phyloP scores from a whole-genome alignment of 106 monocot species.

The Phalaenopsis aphrodite region DNA sequence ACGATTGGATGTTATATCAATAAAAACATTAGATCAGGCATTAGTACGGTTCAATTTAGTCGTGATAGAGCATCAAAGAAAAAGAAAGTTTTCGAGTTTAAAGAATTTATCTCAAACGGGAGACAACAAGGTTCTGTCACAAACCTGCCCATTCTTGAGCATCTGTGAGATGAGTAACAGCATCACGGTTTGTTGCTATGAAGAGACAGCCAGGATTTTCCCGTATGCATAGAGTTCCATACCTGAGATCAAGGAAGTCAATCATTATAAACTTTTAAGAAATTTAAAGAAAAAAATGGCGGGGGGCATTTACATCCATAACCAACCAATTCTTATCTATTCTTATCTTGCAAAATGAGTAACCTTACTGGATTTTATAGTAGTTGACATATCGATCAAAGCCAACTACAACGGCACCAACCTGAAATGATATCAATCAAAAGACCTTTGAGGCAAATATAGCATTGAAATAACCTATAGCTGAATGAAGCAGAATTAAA shows the following conservation, averaged over 20 bases:
- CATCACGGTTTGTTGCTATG: constrained; percentile 95
- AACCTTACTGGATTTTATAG: constrained; percentile 93
- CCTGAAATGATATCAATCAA: constrained; percentile 37
- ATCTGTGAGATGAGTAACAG: constrained; percentile 97
- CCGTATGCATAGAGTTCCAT: constrained; percentile 82
- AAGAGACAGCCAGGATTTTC: constrained; percentile 96
- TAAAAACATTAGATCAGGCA: too few species aligned
- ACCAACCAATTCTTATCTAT: too few species aligned
- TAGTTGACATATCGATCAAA: constrained; percentile 97
- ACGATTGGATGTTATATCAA: too few species aligned
- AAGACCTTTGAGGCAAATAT: background rate
- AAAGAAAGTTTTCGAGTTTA: too few species aligned
- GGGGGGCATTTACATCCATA: too few species aligned
- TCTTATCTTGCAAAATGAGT: background rate
- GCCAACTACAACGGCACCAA: constrained; percentile 97
- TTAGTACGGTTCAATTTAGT: too few species aligned
- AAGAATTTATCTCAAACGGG: too few species aligned
- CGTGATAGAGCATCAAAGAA: too few species aligned
- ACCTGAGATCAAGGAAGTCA: constrained; percentile 25
- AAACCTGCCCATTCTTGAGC: constrained; percentile 99
- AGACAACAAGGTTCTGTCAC: background rate
- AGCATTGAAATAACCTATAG: background rate
- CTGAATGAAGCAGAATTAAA: constrained; percentile 5
- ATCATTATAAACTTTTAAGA: too few species aligned
- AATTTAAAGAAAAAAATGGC: too few species aligned